Percentiles rank a stretch among this genome's conserved stretches.
phyloP scores from a whole-genome alignment of 176 grass and related monocot species.

The barley (Hordeum vulgare) region MorexV3_pseudomolecules_assembly NC_058518.1:406409997-406410496 shows the following conservation, averaged over 20 bases:
- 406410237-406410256: constrained; percentile 70
- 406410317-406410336: background rate
- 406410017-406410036: constrained; percentile 73
- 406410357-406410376: background rate
- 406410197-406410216: constrained; percentile 99
- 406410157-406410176: background rate
- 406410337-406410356: background rate
- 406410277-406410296: constrained; percentile 90
- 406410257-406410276: constrained; percentile 99
- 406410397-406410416: background rate
- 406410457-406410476: constrained; percentile 99
- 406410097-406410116: constrained; percentile 63
- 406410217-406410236: constrained; percentile 97
- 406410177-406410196: constrained; percentile 1
- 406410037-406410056: constrained; percentile 84
- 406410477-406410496: constrained; percentile 91
- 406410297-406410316: constrained; percentile 75
- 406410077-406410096: constrained; percentile 92
- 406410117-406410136: background rate
- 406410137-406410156: background rate
- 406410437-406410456: constrained; percentile 37
- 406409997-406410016: background rate
- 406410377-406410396: background rate
- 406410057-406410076: constrained; percentile 67
- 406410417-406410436: background rate